A percentile compares a stretch with the other conserved stretches of the same genome.
phyloP scores from a whole-genome alignment of 495 filamentous ascomycete species.

The Penicillium salamii region DNA sequence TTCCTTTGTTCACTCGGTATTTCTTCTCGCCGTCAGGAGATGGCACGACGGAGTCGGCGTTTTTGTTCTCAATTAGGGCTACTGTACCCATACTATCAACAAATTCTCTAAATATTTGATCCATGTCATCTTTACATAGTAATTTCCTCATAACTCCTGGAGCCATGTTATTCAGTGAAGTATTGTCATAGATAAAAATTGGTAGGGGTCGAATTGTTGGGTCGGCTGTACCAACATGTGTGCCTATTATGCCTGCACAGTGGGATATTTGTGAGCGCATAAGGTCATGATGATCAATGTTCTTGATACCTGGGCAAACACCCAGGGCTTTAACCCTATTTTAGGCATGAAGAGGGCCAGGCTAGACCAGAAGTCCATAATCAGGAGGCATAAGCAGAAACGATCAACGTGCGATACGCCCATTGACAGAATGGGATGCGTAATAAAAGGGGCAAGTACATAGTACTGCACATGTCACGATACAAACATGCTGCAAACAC shows the following conservation, averaged over 20 bases:
- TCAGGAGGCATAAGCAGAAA: neutral
- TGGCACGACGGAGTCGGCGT: constrained; percentile 18
- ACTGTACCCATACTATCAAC: constrained; percentile 23
- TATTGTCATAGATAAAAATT: too few relatives aligned
- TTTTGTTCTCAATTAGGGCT: constrained; percentile 16
- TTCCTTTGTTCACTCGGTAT: constrained; percentile 20
- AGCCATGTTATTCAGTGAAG: too few relatives aligned
- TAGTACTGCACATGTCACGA: neutral
- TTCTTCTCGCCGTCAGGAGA: constrained; percentile 14
- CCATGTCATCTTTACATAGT: too few relatives aligned
- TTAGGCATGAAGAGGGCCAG: neutral
- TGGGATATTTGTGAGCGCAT: neutral
- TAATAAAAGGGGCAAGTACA: neutral
- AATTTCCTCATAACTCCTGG: too few relatives aligned
- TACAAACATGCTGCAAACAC: neutral
- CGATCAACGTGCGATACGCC: neutral
- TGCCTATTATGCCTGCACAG: too few relatives aligned
- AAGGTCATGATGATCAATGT: constrained; percentile 20
- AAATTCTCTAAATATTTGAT: too few relatives aligned
- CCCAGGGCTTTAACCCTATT: neutral
- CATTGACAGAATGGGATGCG: neutral
- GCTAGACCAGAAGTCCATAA: neutral
- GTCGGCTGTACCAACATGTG: too few relatives aligned
- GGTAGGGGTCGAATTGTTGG: too few relatives aligned
- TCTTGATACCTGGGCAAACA: constrained; percentile 7